phyloP scores from a whole-genome alignment of 345 rosid genomes.

The Corchorus capsularis region DNA sequence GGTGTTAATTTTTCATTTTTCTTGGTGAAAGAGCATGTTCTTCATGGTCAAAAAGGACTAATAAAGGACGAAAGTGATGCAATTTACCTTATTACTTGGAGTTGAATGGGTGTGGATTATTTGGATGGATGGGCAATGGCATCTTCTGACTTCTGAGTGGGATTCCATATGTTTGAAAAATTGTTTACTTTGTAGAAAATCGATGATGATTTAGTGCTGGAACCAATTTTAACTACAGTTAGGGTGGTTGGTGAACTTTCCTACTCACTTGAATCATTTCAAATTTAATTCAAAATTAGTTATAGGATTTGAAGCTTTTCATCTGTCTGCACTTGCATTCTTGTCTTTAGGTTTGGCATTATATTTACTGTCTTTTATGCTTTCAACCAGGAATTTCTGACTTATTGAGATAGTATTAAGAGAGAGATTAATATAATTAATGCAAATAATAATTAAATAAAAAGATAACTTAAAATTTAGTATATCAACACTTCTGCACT shows the following conservation, averaged over 20 bases:
- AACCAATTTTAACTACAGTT: conserved; percentile 6
- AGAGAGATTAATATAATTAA: neutral
- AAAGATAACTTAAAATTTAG: neutral
- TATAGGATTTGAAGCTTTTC: neutral
- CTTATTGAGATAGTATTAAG: neutral
- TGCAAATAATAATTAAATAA: neutral
- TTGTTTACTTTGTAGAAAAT: neutral
- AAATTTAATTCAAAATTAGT: neutral
- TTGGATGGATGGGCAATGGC: conserved; percentile 8
- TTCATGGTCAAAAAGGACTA: conserved; percentile 22
- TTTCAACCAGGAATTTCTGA: neutral
- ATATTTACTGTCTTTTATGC: neutral
- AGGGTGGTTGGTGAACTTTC: neutral
- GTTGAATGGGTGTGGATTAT: neutral
- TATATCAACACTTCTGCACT: conserved; percentile 52
- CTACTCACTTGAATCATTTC: neutral
- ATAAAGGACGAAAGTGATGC: neutral
- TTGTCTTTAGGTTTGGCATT: conserved; percentile 1
- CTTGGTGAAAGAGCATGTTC: conserved; percentile 21
- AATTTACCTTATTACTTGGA: neutral
- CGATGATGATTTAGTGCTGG: conserved; percentile 11
- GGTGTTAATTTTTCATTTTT: neutral
- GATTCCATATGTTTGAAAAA: conserved; percentile 20
- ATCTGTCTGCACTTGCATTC: conserved; percentile 20
- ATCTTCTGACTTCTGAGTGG: neutral